A percentile compares a stretch with the other conserved stretches of the same genome.
Conservation (phyloP, 2,329 filamentous ascomycete species). For the Fusarium stilboides region DNA sequence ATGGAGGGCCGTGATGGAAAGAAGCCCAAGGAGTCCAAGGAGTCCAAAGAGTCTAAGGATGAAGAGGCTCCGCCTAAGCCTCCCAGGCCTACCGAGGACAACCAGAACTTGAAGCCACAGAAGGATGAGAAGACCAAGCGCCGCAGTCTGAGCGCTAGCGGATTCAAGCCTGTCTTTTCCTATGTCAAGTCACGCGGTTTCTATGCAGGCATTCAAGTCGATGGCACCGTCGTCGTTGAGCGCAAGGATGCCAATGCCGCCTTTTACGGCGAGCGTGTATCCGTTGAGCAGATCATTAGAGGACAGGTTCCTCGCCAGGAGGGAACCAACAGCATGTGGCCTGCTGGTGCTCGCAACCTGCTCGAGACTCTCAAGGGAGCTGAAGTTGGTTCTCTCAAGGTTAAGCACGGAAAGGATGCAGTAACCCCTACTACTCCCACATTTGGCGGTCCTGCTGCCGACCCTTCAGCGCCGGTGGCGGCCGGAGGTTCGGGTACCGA, state of each 20-base stretch:
- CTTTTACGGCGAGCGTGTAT: slow-evolving; percentile 80
- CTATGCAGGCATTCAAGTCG: slow-evolving; percentile 88
- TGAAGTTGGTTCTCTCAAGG: slow-evolving; percentile 50
- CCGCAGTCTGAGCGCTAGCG: slow-evolving; percentile 51
- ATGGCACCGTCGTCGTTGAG: slow-evolving; percentile 89
- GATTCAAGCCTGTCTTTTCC: slow-evolving; percentile 63
- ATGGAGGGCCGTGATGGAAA: slow-evolving; percentile 48
- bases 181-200: slow-evolving; percentile 93
- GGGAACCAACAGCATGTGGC: slow-evolving; percentile 52
- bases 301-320: slow-evolving; percentile 55
- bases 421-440: slow-evolving; percentile 19
- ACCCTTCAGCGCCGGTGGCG: slow-evolving; percentile 22
- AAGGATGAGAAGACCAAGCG: slow-evolving; percentile 50
- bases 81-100: slow-evolving; percentile 28
- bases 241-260: slow-evolving; percentile 89
- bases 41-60: slow-evolving; percentile 60
- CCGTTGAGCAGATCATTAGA: slow-evolving; percentile 64
- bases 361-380: slow-evolving; percentile 53
- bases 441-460: slow-evolving; percentile 25
- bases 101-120: slow-evolving; percentile 49
- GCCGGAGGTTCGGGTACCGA: slow-evolving; percentile 16
- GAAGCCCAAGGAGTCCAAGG: slow-evolving; percentile 66
- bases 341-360: slow-evolving; percentile 51
- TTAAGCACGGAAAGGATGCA: slow-evolving; percentile 38
- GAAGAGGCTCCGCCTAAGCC: slow-evolving; percentile 22